phyloP scores from a whole-genome alignment of 257 asterid genomes.

The Penstemon newberryi region DNA sequence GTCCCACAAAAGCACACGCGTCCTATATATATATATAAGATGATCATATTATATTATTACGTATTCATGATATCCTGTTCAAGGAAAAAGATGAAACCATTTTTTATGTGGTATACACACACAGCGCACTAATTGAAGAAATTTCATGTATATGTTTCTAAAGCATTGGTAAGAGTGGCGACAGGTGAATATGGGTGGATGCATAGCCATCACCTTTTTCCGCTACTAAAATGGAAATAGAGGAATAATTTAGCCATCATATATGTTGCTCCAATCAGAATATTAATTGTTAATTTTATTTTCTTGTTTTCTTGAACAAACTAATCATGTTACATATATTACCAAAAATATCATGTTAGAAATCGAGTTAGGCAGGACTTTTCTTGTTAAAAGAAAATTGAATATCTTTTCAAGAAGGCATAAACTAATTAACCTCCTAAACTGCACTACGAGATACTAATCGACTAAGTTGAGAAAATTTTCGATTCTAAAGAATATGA shows the following conservation, averaged over 20 bases:
- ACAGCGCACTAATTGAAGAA: constrained; percentile 23
- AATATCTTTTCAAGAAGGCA: background rate
- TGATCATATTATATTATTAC: too few species aligned
- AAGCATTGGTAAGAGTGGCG: too few species aligned
- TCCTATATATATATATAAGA: too few species aligned
- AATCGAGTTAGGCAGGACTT: background rate
- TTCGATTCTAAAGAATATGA: background rate
- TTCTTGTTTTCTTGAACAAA: too few species aligned
- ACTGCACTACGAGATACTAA: background rate
- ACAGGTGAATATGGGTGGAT: background rate
- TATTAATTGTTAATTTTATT: too few species aligned
- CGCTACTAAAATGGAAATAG: background rate
- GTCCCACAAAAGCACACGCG: background rate
- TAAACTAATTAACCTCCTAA: too few species aligned
- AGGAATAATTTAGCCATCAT: too few species aligned
- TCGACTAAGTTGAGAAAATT: background rate
- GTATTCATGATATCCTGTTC: background rate
- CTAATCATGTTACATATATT: too few species aligned
- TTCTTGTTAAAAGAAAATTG: background rate
- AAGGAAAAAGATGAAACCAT: background rate
- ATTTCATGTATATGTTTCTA: background rate
- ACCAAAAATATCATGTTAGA: too few species aligned
- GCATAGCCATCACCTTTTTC: constrained; percentile 4
- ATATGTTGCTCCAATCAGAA: too few species aligned
- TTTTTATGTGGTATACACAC: constrained; percentile 29